Percentiles rank a stretch among this genome's conserved stretches.
Conservation (phyloP, 495 filamentous ascomycete species). For the Xylona heveae region DNA sequence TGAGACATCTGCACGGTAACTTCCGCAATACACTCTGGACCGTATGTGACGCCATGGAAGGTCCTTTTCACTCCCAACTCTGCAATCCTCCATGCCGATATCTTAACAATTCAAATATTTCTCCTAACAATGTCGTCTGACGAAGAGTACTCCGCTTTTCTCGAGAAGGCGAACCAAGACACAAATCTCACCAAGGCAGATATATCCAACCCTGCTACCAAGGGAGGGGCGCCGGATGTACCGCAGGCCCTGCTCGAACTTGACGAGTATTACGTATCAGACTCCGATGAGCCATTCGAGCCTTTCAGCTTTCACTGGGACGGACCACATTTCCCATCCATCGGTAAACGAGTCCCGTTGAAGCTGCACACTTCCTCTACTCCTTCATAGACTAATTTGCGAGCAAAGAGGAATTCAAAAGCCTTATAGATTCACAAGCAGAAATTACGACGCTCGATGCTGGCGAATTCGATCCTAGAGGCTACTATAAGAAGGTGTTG, state of each 20-base stretch:
- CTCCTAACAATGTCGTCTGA: conserved; percentile 48
- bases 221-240: conserved; percentile 28
- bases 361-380: conserved; percentile 1
- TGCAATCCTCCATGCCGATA: conserved; percentile 7
- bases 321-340: conserved; percentile 16
- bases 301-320: conserved; percentile 45
- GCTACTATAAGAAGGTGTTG: conserved; percentile 33
- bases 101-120: no score
- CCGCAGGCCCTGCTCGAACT: conserved; percentile 33
- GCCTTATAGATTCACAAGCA: conserved; percentile 28
- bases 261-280: conserved; percentile 49
- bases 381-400: conserved; percentile 10
- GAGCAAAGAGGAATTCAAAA: conserved; percentile 30
- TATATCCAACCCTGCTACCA: conserved; percentile 11
- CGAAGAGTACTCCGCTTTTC: conserved; percentile 58
- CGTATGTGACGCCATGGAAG: conserved; percentile 8
- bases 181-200: conserved; percentile 22
- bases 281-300: conserved; percentile 70
- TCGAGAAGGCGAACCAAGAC: conserved; percentile 66
- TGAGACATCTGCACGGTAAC: conserved; percentile 2
- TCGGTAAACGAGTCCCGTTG: conserved; percentile 9
- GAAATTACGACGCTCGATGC: conserved; percentile 29
- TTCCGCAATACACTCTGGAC: no score
- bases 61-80: conserved; percentile 5
- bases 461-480: conserved; percentile 38